Base-by-base conservation (phyloP, 805 yeast species). In the Nakazawaea peltata region DNA sequence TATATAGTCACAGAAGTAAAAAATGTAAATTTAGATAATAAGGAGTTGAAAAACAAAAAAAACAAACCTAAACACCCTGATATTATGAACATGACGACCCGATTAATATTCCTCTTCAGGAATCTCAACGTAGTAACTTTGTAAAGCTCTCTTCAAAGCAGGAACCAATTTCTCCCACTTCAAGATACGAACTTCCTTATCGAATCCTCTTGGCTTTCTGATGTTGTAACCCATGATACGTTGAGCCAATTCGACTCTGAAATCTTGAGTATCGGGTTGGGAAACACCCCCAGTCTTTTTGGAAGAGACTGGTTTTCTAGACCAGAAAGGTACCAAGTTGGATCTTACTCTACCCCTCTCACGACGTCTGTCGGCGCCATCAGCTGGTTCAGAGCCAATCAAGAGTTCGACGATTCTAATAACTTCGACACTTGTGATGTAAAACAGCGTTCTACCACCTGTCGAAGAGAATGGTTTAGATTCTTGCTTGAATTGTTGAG, bases 341-440 rank as follows among this genome's bases (percentile, higher is more conserved):
- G 78, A 71, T 53, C 84, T 60, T 29, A 77, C 71, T 38, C 84
- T 58, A n/a, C 83, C 83, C 32, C 81, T 51, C 48, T 77, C 83
- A 40, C 71, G 65, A 41, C 84, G 65, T 41, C 74, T 65, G 37
- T 70, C 77, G 5, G 61, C 61, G 4, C 72, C 63, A 37, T 69
- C 69, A 36, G 54, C 56, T 23, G 52, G 48, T 38, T 65, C 65
- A 2, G 69, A 61, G 5, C 79, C 78, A 42, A 77, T 73, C 30
- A 77, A 50, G 34, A 75, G 50, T 53, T 77, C 83, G 21, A 77
- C 79, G 43, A 77, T 70, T 51, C 70, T 76, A 42, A 77, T 69
- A 15, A 77, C 81, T 48, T 77, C 84, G 24, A 77, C 82, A 37
- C 77, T 69, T 1, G 84, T 77, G 37, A 77, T 72, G 55, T 75